Evolutionary conservation across 2,329 filamentous ascomycete species (phyloP).

Genomic region (Daldinia eschscholtzii): DNA sequence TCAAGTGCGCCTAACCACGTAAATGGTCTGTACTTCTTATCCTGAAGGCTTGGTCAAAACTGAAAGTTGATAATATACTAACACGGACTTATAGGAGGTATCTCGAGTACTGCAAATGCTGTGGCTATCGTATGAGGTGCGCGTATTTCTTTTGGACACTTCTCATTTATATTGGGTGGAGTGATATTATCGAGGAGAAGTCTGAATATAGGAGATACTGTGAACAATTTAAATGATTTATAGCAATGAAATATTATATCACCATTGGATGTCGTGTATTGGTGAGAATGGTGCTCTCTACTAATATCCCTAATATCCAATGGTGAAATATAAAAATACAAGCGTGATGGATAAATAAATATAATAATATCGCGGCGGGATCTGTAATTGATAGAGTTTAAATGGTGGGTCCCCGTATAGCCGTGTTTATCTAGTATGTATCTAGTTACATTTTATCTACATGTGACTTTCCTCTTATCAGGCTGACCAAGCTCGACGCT

Average conservation of each 20-base stretch:
- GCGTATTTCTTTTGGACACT: background rate
- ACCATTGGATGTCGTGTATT: too few species aligned
- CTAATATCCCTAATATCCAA: background rate
- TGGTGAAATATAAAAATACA: background rate
- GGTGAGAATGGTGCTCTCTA: too few species aligned
- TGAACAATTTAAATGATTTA: too few species aligned
- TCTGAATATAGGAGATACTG: too few species aligned
- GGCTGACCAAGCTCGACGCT: slow-evolving; percentile 38
- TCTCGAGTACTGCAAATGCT: slow-evolving; percentile 34
- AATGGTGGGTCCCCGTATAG: background rate
- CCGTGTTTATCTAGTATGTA: too few species aligned
- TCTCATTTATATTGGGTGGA: background rate
- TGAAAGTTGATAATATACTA: slow-evolving; percentile 4
- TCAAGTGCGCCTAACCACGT: slow-evolving; percentile 37
- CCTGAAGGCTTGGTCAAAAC: background rate
- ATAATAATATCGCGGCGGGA: background rate
- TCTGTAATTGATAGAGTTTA: background rate
- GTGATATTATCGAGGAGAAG: background rate
- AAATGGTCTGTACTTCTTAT: slow-evolving; percentile 16
- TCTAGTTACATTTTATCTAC: slow-evolving; percentile 33
- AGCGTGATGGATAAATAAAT: background rate
- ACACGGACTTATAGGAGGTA: slow-evolving; percentile 27
- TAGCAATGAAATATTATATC: too few species aligned
- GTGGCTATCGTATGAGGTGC: slow-evolving; percentile 32
- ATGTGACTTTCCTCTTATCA: slow-evolving; percentile 39